Percentiles rank a stretch among this genome's conserved stretches.
These are phyloP conservation scores for Penicillium sp. DNA, from an alignment of 2,329 filamentous ascomycete genomes.

Conservation along the genomic window DNA sequence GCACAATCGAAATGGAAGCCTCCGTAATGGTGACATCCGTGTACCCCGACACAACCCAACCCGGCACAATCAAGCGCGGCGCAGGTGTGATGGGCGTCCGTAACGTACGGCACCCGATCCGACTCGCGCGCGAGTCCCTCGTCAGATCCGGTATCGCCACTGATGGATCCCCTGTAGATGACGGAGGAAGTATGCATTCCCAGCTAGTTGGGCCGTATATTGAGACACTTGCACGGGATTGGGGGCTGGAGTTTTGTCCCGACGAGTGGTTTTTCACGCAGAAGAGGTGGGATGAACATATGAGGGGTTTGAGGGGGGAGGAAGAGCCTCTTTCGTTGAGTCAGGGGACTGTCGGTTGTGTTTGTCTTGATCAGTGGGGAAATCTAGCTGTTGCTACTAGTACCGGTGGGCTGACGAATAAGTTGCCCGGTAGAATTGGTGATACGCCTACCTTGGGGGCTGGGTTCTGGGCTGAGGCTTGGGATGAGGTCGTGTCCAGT, in stretches of 20 bases:
- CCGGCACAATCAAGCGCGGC: conserved; percentile 66
- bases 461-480: conserved; percentile 88
- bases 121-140: conserved; percentile 69
- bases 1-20: conserved; percentile 81
- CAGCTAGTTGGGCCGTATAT: conserved; percentile 67
- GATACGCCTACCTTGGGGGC: conserved; percentile 82
- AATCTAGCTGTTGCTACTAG: conserved; percentile 66
- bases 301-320: conserved; percentile 53
- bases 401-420: conserved; percentile 82
- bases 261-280: conserved; percentile 76
- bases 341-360: conserved; percentile 80
- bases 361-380: conserved; percentile 74
- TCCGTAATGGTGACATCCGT: conserved; percentile 73
- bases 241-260: conserved; percentile 67
- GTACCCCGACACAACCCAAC: conserved; percentile 4
- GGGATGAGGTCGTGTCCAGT: conserved; percentile 49
- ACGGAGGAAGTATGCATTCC: conserved; percentile 54
- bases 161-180: conserved; percentile 53
- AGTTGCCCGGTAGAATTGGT: conserved; percentile 77
- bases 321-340: conserved; percentile 50
- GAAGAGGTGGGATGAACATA: conserved; percentile 74
- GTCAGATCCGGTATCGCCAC: conserved; percentile 52
- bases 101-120: conserved; percentile 75
- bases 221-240: conserved; percentile 62
- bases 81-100: conserved; percentile 72